phyloP scores from a whole-genome alignment of 768 basidiomycete genomes.

The Tubosaeta sp. region DNA sequence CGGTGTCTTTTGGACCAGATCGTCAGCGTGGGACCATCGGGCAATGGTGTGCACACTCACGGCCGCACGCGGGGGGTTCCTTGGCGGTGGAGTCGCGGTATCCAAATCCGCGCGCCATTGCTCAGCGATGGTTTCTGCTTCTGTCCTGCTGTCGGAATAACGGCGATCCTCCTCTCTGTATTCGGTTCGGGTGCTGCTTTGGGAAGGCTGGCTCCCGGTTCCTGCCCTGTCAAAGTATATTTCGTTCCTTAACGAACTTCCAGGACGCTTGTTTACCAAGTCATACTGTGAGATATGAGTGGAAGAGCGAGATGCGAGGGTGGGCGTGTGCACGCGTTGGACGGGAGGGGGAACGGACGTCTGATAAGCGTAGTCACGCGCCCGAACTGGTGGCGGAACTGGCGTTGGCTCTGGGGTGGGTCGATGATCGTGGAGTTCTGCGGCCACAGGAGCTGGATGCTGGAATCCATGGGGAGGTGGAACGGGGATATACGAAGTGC shows the following conservation, averaged over 20 bases:
- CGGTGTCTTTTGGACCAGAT: slow-evolving; percentile 13
- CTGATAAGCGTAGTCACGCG: slow-evolving; percentile 30
- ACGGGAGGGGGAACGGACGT: slow-evolving; percentile 7
- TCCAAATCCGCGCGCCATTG: slow-evolving; percentile 31
- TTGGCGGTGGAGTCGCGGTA: slow-evolving; percentile 9
- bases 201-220: slow-evolving; percentile 24
- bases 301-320: slow-evolving; percentile 24
- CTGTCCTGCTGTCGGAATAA: slow-evolving; percentile 19
- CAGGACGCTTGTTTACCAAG: slow-evolving; percentile 23
- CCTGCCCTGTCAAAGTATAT: slow-evolving; percentile 14
- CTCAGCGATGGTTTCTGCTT: slow-evolving; percentile 25
- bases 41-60: slow-evolving; percentile 11
- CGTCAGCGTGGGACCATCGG: slow-evolving; percentile 3
- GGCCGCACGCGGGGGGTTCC: slow-evolving; percentile 15
- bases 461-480: slow-evolving; percentile 21
- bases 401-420: slow-evolving; percentile 9
- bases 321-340: slow-evolving; percentile 17
- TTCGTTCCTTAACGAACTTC: slow-evolving; percentile 26
- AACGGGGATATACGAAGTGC: slow-evolving; percentile 18
- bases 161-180: slow-evolving; percentile 12
- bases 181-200: slow-evolving; percentile 15
- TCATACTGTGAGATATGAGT: slow-evolving; percentile 32
- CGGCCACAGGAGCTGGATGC: slow-evolving; percentile 8
- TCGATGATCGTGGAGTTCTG: slow-evolving; percentile 13
- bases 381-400: slow-evolving; percentile 22